A percentile compares a stretch with the other conserved stretches of the same genome.
These are phyloP conservation scores for Nakazawaea ernobii DNA, from an alignment of 805 yeast species.

Conservation along the genomic window DNA sequence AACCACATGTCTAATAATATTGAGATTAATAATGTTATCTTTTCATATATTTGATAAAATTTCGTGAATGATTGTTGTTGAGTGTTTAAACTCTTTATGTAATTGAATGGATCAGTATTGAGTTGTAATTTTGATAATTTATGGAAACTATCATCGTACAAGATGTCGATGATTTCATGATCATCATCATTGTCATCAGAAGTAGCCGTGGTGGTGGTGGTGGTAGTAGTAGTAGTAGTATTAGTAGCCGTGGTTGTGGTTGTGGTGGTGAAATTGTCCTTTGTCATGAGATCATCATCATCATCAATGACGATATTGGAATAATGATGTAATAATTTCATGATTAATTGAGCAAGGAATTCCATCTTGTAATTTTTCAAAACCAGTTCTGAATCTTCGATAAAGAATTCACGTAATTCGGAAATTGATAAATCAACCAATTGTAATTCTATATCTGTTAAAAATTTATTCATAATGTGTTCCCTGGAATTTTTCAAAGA, in stretches of 20 bases:
- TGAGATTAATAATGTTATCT: not conserved
- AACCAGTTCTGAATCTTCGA: not conserved
- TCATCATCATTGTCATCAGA: not conserved
- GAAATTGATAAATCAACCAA: not conserved
- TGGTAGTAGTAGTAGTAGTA: too few species aligned
- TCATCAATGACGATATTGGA: not conserved
- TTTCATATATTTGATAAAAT: not conserved
- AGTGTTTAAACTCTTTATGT: not conserved
- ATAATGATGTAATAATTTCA: not conserved
- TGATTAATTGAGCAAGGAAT: not conserved
- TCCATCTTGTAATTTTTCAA: not conserved
- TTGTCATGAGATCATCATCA: too few species aligned
- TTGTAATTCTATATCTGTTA: slow-evolving; percentile 13
- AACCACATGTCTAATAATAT: slow-evolving; percentile 4
- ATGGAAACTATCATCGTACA: not conserved
- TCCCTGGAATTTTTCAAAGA: slow-evolving; percentile 12
- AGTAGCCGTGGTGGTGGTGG: not conserved
- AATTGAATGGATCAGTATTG: not conserved
- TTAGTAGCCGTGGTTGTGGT: too few species aligned
- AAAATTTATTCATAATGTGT: slow-evolving; percentile 10
- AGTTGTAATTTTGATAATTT: not conserved
- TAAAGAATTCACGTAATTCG: slow-evolving; percentile 9
- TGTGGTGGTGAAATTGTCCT: too few species aligned
- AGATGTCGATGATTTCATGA: not conserved
- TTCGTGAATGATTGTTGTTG: not conserved